phyloP scores from a whole-genome alignment of 2,329 filamentous ascomycete genomes.

The Venturia carpophila region DNA sequence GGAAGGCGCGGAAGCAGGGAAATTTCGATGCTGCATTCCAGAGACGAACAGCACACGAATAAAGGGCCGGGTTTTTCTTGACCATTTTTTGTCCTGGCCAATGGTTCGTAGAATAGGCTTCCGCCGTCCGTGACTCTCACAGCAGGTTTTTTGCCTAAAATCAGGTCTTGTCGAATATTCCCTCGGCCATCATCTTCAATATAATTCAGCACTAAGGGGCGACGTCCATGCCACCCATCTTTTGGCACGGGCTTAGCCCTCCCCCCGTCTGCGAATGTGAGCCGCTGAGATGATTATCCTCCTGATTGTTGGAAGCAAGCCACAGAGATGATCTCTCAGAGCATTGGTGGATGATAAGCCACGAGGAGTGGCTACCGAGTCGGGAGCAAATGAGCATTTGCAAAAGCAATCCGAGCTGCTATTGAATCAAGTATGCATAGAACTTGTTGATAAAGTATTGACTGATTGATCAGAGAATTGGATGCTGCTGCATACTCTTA shows the following conservation, averaged over 20 bases:
- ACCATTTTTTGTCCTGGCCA: background rate
- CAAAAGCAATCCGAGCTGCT: background rate
- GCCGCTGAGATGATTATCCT: background rate
- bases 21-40: background rate
- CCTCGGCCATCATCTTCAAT: background rate
- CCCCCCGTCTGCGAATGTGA: background rate
- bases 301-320: background rate
- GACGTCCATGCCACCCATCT: background rate
- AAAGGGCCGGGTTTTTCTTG: background rate
- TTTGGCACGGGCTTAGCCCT: background rate
- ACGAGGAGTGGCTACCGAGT: background rate
- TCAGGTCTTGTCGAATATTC: background rate
- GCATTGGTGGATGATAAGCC: background rate
- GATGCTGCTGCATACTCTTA: no score
- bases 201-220: background rate
- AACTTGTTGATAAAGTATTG: no score
- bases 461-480: no score
- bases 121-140: background rate
- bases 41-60: background rate
- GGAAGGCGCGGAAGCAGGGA: background rate
- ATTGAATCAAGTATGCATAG: no score
- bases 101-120: background rate
- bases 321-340: background rate
- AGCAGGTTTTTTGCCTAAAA: background rate
- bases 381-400: background rate